Evolutionary conservation across 805 yeast species (phyloP).

Genomic region (Candida orba): DNA sequence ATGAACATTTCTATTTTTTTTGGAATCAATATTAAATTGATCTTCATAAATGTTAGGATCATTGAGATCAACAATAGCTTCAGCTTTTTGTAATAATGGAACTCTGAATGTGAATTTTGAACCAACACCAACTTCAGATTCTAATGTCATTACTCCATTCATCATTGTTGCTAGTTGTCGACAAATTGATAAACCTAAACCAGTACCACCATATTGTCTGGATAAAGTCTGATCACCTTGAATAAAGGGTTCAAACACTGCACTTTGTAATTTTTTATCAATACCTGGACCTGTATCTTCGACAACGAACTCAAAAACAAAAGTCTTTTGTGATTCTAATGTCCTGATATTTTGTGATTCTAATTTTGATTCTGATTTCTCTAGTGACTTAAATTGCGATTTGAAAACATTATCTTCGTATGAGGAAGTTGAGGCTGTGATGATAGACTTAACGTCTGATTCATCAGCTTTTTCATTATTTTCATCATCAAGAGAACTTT

Average conservation of each 20-base stretch:
- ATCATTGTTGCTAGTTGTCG: slow-evolving; percentile 84
- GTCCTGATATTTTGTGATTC: slow-evolving; percentile 13
- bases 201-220: slow-evolving; percentile 92
- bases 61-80: slow-evolving; percentile 22
- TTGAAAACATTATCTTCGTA: slow-evolving; percentile 38
- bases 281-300: slow-evolving; percentile 94
- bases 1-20: slow-evolving; percentile 39
- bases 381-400: slow-evolving; percentile 30
- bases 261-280: slow-evolving; percentile 68
- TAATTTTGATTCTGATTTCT: not conserved
- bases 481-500: slow-evolving; percentile 8
- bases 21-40: slow-evolving; percentile 53
- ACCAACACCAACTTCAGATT: slow-evolving; percentile 75
- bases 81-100: slow-evolving; percentile 54
- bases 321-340: slow-evolving; percentile 24
- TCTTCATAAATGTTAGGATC: slow-evolving; percentile 48
- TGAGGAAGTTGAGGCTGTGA: slow-evolving; percentile 26
- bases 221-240: slow-evolving; percentile 95
- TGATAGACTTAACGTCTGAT: slow-evolving; percentile 16
- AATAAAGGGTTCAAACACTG: slow-evolving; percentile 92
- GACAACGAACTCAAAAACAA: slow-evolving; percentile 58
- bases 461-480: slow-evolving; percentile 3
- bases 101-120: slow-evolving; percentile 77
- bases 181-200: slow-evolving; percentile 85
- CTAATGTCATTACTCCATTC: slow-evolving; percentile 76